These are phyloP conservation scores for Talaromyces sp. DNA, from an alignment of 2,329 filamentous ascomycete species.

Conservation along the genomic window DNA sequence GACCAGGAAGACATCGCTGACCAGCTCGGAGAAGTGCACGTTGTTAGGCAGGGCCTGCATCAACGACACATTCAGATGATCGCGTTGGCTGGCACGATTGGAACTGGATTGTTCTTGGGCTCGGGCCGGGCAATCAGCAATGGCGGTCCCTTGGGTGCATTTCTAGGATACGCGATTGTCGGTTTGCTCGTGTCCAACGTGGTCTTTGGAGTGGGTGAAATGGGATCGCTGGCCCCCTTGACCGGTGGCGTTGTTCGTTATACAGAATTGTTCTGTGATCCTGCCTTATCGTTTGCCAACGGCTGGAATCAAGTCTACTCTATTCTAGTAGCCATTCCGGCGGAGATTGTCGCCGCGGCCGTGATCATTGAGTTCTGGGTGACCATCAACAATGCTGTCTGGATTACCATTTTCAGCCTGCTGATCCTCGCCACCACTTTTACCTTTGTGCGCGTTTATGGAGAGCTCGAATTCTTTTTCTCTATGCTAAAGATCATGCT, in stretches of 20 bases:
- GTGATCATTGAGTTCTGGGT: slow-evolving; percentile 31
- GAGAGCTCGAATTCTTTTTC: slow-evolving; percentile 51
- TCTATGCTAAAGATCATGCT: slow-evolving; percentile 47
- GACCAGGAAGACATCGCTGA: neutral
- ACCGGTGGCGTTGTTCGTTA: slow-evolving; percentile 34
- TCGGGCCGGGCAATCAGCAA: slow-evolving; percentile 27
- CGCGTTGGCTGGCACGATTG: slow-evolving; percentile 32
- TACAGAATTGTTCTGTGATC: slow-evolving; percentile 31
- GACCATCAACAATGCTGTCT: slow-evolving; percentile 47
- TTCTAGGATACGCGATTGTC: slow-evolving; percentile 33
- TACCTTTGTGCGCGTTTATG: slow-evolving; percentile 45
- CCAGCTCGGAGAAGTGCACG: neutral
- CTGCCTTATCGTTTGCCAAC: slow-evolving; percentile 27
- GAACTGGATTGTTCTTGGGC: slow-evolving; percentile 32
- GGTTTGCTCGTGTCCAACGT: slow-evolving; percentile 30
- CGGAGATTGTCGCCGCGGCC: slow-evolving; percentile 27
- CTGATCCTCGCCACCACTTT: slow-evolving; percentile 49
- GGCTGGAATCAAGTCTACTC: slow-evolving; percentile 36
- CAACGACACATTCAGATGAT: slow-evolving; percentile 34
- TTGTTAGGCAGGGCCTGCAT: slow-evolving; percentile 20
- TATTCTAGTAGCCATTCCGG: slow-evolving; percentile 26
- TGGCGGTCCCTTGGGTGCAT: slow-evolving; percentile 26
- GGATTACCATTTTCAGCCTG: slow-evolving; percentile 53
- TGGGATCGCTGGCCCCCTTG: slow-evolving; percentile 28
- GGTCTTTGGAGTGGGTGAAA: slow-evolving; percentile 18